phyloP scores from a whole-genome alignment of 495 filamentous ascomycete species.

The Cercophora samala region DNA sequence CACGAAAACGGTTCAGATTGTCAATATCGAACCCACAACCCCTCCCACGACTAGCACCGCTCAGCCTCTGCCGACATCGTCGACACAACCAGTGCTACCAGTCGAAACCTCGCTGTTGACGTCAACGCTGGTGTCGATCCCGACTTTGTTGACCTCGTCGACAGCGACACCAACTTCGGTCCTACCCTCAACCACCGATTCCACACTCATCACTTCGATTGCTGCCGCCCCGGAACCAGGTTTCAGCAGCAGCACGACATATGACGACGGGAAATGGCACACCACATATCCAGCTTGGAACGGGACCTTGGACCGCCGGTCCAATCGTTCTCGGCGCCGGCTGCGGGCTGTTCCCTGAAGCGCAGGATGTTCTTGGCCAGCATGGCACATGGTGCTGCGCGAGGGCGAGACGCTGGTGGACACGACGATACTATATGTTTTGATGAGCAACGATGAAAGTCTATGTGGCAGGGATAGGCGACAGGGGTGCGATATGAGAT shows the following conservation, averaged over 20 bases:
- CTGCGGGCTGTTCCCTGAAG: not conserved
- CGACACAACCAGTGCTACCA: not conserved
- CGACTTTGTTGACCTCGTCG: not conserved
- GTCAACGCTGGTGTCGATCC: not conserved
- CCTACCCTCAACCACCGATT: not conserved
- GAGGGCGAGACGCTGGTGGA: not conserved
- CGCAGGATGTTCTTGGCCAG: not conserved
- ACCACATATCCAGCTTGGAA: slow-evolving; percentile 43
- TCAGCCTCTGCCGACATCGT: slow-evolving; percentile 7
- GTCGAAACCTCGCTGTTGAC: slow-evolving; percentile 2
- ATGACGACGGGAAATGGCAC: slow-evolving; percentile 40
- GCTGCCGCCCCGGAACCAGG: slow-evolving; percentile 10
- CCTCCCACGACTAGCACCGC: slow-evolving; percentile 10
- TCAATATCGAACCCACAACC: slow-evolving; percentile 2
- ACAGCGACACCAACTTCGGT: not conserved
- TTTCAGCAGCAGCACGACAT: slow-evolving; percentile 18
- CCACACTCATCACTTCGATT: slow-evolving; percentile 5
- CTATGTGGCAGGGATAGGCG: too few relatives aligned
- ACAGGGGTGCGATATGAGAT: not conserved
- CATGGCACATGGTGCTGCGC: not conserved
- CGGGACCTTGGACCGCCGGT: slow-evolving; percentile 26
- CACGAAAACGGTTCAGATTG: slow-evolving; percentile 20
- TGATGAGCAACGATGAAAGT: not conserved
- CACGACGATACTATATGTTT: not conserved
- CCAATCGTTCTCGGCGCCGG: slow-evolving; percentile 15